These are phyloP conservation scores for Diaporthe citriasiana DNA, from an alignment of 2,329 filamentous ascomycete species.

Conservation along the genomic window DNA sequence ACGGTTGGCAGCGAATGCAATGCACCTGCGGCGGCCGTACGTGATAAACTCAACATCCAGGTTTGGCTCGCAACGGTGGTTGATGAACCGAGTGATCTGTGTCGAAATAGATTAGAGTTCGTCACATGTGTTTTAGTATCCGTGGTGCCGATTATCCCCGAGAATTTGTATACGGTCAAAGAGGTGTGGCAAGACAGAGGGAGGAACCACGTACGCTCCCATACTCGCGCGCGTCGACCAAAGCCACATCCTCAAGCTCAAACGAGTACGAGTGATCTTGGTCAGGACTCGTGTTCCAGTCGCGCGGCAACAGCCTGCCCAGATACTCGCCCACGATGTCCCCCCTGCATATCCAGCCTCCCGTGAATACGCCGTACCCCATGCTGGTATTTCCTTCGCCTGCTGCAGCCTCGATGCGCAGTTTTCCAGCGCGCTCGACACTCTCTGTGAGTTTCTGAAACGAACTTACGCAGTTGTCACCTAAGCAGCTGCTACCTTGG, in stretches of 20 bases:
- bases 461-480: conserved; percentile 6
- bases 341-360: neutral
- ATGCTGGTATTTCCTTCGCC: neutral
- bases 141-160: no score
- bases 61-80: conserved; percentile 32
- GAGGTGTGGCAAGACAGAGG: no score
- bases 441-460: neutral
- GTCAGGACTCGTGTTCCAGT: neutral
- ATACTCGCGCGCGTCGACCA: conserved; percentile 2
- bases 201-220: conserved; percentile 3
- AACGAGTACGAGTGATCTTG: conserved; percentile 9
- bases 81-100: conserved; percentile 26
- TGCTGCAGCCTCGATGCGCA: conserved; percentile 16
- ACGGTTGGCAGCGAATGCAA: conserved; percentile 5
- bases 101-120: neutral
- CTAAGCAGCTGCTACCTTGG: neutral
- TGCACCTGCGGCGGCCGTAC: conserved; percentile 29
- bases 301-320: conserved; percentile 26
- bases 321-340: conserved; percentile 31
- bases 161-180: no score
- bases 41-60: conserved; percentile 4
- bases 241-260: neutral
- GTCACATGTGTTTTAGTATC: no score
- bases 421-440: neutral
- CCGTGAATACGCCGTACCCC: conserved; percentile 24